These are phyloP conservation scores for Leptodontidium sp. DNA, from an alignment of 2,329 filamentous ascomycete genomes.

Conservation along the genomic window DNA sequence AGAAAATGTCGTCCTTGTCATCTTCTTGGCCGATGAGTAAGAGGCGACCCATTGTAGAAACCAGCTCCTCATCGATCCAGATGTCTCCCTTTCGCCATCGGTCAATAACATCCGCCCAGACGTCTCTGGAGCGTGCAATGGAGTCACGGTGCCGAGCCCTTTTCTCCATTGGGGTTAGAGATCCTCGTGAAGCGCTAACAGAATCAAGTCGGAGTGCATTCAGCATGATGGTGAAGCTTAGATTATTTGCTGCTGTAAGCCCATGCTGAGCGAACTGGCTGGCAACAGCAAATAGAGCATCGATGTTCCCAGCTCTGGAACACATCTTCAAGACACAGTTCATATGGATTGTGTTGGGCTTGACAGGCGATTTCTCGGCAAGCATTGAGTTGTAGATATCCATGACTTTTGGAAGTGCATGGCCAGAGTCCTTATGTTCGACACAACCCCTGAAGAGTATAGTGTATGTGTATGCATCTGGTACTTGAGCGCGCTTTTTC, in stretches of 20 bases:
- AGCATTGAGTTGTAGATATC: conserved; percentile 81
- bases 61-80: conserved; percentile 78
- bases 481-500: conserved; percentile 89
- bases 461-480: conserved; percentile 85
- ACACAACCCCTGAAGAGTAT: conserved; percentile 81
- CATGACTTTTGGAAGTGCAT: conserved; percentile 73
- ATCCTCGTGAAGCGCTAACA: conserved; percentile 38
- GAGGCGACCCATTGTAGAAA: conserved; percentile 81
- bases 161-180: conserved; percentile 43
- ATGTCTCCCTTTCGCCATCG: conserved; percentile 78
- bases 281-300: conserved; percentile 80
- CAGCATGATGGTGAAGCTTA: conserved; percentile 85
- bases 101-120: conserved; percentile 84
- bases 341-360: conserved; percentile 81
- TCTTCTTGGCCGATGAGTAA: conserved; percentile 70
- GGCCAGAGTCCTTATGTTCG: conserved; percentile 61
- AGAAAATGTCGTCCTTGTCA: conserved; percentile 77
- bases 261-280: conserved; percentile 73
- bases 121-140: conserved; percentile 71
- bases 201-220: conserved; percentile 71
- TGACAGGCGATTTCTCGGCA: conserved; percentile 66
- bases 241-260: conserved; percentile 67
- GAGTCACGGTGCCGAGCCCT: conserved; percentile 52
- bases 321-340: conserved; percentile 91
- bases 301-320: conserved; percentile 75